A percentile compares a stretch with the other conserved stretches of the same genome.
These are phyloP conservation scores for Dissophora globulifera DNA, from an alignment of 192 early-diverging fungal species.

Conservation along the genomic window DNA sequence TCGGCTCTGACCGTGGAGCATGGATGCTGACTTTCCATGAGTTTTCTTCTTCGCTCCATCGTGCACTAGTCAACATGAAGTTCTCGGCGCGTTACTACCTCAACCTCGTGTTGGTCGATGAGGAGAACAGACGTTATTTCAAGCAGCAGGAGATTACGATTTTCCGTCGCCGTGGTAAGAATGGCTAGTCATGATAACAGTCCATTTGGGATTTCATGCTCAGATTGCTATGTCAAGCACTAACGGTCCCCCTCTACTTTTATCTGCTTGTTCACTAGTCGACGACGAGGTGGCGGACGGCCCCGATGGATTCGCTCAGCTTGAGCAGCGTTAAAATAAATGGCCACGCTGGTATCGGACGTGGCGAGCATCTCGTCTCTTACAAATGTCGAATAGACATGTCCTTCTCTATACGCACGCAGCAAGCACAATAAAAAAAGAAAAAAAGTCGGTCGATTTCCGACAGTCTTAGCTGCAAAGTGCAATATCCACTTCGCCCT, in stretches of 20 bases:
- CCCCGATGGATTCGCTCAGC: conserved; percentile 12
- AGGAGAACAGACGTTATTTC: conserved; percentile 98
- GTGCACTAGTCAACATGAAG: conserved; percentile 90
- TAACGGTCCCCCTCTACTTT: neutral
- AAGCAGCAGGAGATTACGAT: conserved; percentile 98
- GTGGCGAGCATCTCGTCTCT: too few relatives aligned
- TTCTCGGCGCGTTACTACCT: conserved; percentile 98
- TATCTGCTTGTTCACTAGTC: conserved; percentile 12
- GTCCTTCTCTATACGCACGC: too few relatives aligned
- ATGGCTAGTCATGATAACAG: too few relatives aligned
- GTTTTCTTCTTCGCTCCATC: neutral
- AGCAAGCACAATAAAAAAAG: too few relatives aligned
- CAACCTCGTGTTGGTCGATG: conserved; percentile 97
- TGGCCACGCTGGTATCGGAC: too few relatives aligned
- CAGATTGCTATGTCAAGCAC: too few relatives aligned
- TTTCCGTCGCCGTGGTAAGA: conserved; percentile 68
- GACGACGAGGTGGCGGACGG: conserved; percentile 25
- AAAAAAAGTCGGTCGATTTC: too few relatives aligned
- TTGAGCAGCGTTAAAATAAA: conserved; percentile 8
- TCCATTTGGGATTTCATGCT: too few relatives aligned
- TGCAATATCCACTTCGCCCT: too few relatives aligned
- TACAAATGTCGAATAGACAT: too few relatives aligned
- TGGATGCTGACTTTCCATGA: neutral
- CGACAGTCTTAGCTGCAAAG: too few relatives aligned
- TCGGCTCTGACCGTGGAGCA: too few relatives aligned